A percentile compares a stretch with the other conserved stretches of the same genome.
These are phyloP conservation scores for Pezicula radicicola DNA, from an alignment of 2,329 filamentous ascomycete species.

Conservation along the genomic window DNA sequence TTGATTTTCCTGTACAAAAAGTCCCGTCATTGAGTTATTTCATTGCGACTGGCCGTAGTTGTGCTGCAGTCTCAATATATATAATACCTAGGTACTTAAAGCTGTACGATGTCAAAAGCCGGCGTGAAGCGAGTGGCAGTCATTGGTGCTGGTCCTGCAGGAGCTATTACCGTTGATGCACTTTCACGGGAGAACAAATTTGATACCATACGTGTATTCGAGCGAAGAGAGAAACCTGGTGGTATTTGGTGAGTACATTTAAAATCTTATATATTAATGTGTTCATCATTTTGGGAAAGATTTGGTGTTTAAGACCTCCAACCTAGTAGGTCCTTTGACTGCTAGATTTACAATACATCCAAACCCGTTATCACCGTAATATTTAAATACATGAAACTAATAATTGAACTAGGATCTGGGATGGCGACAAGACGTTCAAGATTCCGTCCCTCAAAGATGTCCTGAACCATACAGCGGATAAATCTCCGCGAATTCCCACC, in stretches of 20 bases:
- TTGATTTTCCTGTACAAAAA: too few relatives aligned
- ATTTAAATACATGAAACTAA: background rate
- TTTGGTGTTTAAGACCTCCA: too few relatives aligned
- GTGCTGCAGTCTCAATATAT: too few relatives aligned
- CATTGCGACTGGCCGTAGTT: too few relatives aligned
- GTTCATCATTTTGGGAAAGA: background rate
- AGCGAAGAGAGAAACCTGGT: slow-evolving; percentile 51
- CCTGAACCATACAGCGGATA: background rate
- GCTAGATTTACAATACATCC: background rate
- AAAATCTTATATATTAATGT: background rate
- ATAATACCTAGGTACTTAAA: background rate
- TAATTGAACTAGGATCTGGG: background rate
- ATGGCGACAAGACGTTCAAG: background rate
- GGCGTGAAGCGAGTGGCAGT: slow-evolving; percentile 44
- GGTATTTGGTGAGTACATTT: slow-evolving; percentile 48
- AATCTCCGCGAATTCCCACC: background rate
- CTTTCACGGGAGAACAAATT: slow-evolving; percentile 52
- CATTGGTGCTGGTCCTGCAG: slow-evolving; percentile 56
- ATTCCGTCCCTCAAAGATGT: background rate
- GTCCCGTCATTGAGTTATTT: too few relatives aligned
- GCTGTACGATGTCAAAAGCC: background rate
- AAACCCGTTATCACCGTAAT: background rate
- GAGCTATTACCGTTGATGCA: slow-evolving; percentile 55
- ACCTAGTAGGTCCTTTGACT: background rate
- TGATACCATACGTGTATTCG: slow-evolving; percentile 56